These are phyloP conservation scores for Nicotiana noctiflora DNA, from an alignment of 257 asterid species.

Conservation along the genomic window DNA sequence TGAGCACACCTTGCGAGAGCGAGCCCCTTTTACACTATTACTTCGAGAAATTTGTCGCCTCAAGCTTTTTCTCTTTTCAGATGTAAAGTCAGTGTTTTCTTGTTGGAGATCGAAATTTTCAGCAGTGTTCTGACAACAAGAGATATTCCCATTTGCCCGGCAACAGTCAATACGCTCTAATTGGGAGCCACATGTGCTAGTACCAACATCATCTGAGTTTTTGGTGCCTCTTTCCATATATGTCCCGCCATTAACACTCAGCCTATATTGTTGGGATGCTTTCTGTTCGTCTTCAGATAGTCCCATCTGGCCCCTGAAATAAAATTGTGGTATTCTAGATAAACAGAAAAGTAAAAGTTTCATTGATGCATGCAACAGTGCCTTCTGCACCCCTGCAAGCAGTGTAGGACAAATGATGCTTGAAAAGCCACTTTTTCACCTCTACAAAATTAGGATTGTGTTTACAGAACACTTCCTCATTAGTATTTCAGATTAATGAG, in stretches of 20 bases:
- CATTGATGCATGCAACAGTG: neutral
- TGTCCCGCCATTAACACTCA: conserved; percentile 35
- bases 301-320: conserved; percentile 95
- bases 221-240: conserved; percentile 28
- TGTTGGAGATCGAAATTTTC: conserved; percentile 9
- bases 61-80: conserved; percentile 39
- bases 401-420: neutral
- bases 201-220: conserved; percentile 21
- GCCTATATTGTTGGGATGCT: conserved; percentile 51
- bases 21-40: conserved; percentile 34
- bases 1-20: conserved; percentile 53
- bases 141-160: conserved; percentile 44
- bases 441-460: neutral
- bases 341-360: neutral
- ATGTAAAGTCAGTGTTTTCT: neutral
- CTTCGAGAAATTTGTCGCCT: conserved; percentile 34
- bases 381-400: neutral
- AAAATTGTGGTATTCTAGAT: conserved; percentile 13
- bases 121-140: conserved; percentile 64
- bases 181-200: conserved; percentile 36
- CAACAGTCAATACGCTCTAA: conserved; percentile 45
- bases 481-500: neutral
- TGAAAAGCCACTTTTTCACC: neutral
- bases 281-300: conserved; percentile 80
- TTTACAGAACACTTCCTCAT: neutral